Evolutionary conservation across 768 basidiomycete genomes (phyloP).

Genomic region (Phlegmacium glaucopus): DNA sequence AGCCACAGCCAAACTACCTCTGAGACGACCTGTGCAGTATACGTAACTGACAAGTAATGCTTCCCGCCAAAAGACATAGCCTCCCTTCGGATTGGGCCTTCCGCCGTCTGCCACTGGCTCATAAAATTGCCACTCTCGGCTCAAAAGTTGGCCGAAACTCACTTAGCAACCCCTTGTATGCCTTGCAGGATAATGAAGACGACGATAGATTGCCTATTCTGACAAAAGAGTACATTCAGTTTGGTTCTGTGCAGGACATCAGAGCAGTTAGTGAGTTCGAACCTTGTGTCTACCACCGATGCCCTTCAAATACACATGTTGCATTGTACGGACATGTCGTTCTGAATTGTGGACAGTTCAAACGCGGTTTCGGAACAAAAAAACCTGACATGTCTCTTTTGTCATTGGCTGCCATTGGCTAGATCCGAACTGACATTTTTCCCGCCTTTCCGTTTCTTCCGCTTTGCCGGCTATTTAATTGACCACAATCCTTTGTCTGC

Average conservation of each 20-base stretch:
- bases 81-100: background rate
- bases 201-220: slow-evolving; percentile 3
- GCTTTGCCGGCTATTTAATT: background rate
- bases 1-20: too few species aligned
- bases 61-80: background rate
- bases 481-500: background rate
- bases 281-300: too few species aligned
- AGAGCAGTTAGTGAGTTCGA: background rate
- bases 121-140: background rate
- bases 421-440: too few species aligned
- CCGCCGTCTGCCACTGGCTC: background rate
- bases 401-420: too few species aligned
- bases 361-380: too few species aligned
- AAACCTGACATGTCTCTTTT: too few species aligned
- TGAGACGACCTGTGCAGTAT: too few species aligned
- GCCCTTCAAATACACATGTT: too few species aligned
- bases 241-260: background rate
- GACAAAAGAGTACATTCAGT: slow-evolving; percentile 2
- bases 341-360: too few species aligned
- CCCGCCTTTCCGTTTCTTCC: background rate
- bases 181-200: background rate
- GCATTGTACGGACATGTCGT: too few species aligned
- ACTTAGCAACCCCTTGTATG: background rate
- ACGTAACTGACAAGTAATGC: too few species aligned
- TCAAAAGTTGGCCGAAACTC: background rate